A percentile compares a stretch with the other conserved stretches of the same genome.
Evolutionary conservation across 805 yeast species (phyloP).

Genomic region (Kurtzmaniella fragi): DNA sequence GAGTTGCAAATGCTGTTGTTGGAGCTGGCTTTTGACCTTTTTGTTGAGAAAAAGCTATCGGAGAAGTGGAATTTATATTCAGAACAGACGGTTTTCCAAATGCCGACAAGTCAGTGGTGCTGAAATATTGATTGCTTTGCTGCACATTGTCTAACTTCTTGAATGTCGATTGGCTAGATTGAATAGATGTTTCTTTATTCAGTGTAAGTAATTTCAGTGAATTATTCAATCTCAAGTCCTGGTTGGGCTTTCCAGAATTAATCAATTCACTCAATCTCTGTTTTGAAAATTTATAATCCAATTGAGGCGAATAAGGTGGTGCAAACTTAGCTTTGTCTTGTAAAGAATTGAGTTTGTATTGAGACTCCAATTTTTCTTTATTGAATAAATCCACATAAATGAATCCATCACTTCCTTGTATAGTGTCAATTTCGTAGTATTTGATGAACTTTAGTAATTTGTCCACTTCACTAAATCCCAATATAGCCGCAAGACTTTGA

Average conservation of each 20-base stretch:
- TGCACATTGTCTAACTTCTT: not conserved
- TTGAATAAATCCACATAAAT: constrained; percentile 34
- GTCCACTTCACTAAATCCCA: constrained; percentile 64
- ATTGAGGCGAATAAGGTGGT: constrained; percentile 27
- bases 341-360: constrained; percentile 33
- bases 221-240: constrained; percentile 16
- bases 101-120: too few species aligned
- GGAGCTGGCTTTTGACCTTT: not conserved
- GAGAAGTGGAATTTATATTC: not conserved
- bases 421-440: constrained; percentile 54
- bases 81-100: not conserved
- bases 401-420: constrained; percentile 21
- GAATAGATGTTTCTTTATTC: constrained; percentile 1
- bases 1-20: not conserved
- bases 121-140: too few species aligned
- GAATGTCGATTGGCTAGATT: too few species aligned
- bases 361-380: constrained; percentile 35
- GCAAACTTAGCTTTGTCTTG: constrained; percentile 34
- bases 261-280: constrained; percentile 20
- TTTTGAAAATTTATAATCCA: constrained; percentile 19
- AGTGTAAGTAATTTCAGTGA: not conserved
- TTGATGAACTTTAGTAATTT: constrained; percentile 54
- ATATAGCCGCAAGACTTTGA: constrained; percentile 37
- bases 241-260: constrained; percentile 29
- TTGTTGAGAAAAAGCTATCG: not conserved